Conservation (phyloP, 352 stramenopile genomes). For the Globisporangium camurandrum region DNA sequence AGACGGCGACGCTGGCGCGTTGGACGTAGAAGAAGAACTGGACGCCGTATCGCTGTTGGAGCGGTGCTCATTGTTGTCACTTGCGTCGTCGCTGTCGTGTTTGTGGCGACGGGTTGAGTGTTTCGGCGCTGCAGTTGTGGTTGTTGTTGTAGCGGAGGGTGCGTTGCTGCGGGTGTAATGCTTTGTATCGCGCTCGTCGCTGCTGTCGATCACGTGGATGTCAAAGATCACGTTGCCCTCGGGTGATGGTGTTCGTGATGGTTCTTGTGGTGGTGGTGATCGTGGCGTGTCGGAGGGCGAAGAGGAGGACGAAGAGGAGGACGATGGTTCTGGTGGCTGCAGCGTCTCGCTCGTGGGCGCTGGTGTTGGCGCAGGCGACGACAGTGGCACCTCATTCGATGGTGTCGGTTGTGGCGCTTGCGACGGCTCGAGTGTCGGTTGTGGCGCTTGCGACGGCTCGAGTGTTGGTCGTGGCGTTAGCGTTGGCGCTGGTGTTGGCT, state of each 20-base stretch:
- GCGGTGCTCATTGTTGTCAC: background rate
- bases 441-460: background rate
- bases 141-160: too few species aligned
- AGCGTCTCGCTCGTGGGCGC: background rate
- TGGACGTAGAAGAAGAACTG: too few species aligned
- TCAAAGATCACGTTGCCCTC: background rate
- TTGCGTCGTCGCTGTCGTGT: background rate
- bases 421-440: background rate
- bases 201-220: background rate
- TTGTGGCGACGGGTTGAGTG: too few species aligned
- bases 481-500: background rate
- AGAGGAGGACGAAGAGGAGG: background rate
- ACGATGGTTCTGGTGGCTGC: background rate
- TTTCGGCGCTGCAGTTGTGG: too few species aligned
- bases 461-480: background rate
- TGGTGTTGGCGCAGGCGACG: too few species aligned
- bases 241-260: background rate
- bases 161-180: background rate
- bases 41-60: background rate
- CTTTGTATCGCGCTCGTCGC: background rate
- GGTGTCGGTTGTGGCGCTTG: background rate
- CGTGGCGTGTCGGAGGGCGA: background rate
- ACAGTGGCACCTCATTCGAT: too few species aligned
- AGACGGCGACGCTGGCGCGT: too few species aligned
- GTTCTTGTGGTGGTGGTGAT: background rate